Base-by-base conservation (phyloP, 768 basidiomycete genomes). In the Tubosaeta brunneosetosa region DNA sequence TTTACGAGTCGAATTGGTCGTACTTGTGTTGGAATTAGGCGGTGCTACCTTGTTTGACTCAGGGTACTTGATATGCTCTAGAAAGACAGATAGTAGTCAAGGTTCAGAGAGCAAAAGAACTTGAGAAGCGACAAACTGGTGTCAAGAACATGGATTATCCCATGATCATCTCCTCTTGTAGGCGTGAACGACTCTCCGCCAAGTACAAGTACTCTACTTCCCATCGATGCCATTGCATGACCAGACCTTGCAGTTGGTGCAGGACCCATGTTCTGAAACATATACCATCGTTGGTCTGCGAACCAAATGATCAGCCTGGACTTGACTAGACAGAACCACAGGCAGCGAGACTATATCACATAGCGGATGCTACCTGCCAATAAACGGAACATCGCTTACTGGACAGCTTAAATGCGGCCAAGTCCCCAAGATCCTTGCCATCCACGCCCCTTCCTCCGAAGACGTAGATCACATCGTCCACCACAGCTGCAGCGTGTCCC, bases 231-330 rank as follows among this genome's bases (percentile, higher is more conserved):
- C 94, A 99, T 95, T n/a, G 95, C 91, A 71, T 99, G 97, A 2
- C 97, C 97, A 9, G 92, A 94, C 46, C 97, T 81, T 3, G 92
- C 91, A 37, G 78, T 85, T 1, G 97, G 97, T 14, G 91, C 82
- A 16, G 95, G 95, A 0, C 97, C 97, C 97, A 99, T 99, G 66
- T 97, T 97, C 71, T 97, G 94, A 76, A 99, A 99, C 92, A 94
- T 98, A 73, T 94, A 99, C 97, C 97, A 99, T 61, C 97, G 80
- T 64, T 93, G 91, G 70, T 94, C 95, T 97, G 66, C 29, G 43
- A 47, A 4, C 16, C 44, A 49, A 13, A 53, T 27, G 6, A 50
- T 68, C 50, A 67, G 55, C 43, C 14, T 34, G 32, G 16, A 10
- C 25, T 44, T 55, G 38, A 27, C 47, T 58, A 46, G 4, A 55